Conservation (phyloP, 768 basidiomycete species). For the Rhodosporidiobolus odoratus region DNA sequence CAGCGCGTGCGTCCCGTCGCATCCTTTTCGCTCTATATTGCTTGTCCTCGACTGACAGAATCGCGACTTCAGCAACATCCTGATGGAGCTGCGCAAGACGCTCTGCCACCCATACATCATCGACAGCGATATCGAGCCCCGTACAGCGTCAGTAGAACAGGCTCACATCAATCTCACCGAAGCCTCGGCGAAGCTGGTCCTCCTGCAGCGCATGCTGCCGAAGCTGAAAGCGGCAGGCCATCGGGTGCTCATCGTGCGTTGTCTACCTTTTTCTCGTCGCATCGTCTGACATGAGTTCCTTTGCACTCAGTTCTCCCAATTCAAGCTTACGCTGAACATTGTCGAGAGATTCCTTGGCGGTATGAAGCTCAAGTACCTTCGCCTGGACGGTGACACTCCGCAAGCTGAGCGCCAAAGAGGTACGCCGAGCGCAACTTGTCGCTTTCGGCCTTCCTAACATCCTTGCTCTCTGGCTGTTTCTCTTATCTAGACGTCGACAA, state of each 20-base stretch:
- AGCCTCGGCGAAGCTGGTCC: conserved; percentile 63
- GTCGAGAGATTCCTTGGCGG: conserved; percentile 96
- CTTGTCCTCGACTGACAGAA: neutral
- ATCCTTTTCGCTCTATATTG: neutral
- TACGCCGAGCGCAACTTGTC: conserved; percentile 56
- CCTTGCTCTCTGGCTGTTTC: conserved; percentile 68
- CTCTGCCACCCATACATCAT: conserved; percentile 66
- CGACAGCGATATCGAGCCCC: conserved; percentile 37
- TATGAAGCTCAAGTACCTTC: conserved; percentile 48
- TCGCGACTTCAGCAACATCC: conserved; percentile 55
- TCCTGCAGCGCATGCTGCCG: conserved; percentile 72
- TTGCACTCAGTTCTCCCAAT: conserved; percentile 51
- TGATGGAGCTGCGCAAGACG: conserved; percentile 96
- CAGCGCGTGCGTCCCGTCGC: conserved; percentile 23
- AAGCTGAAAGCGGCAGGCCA: conserved; percentile 89
- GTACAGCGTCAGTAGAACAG: conserved; percentile 2
- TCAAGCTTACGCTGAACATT: conserved; percentile 98
- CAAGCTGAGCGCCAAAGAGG: conserved; percentile 65
- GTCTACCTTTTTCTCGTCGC: neutral
- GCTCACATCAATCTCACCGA: conserved; percentile 35
- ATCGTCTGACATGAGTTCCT: neutral
- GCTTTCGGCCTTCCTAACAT: conserved; percentile 76
- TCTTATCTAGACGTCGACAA: conserved; percentile 87
- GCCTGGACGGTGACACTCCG: conserved; percentile 73
- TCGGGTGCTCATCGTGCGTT: conserved; percentile 65